These are phyloP conservation scores for Globisporangium orthogonon DNA, from an alignment of 352 stramenopile species.

Conservation along the genomic window DNA sequence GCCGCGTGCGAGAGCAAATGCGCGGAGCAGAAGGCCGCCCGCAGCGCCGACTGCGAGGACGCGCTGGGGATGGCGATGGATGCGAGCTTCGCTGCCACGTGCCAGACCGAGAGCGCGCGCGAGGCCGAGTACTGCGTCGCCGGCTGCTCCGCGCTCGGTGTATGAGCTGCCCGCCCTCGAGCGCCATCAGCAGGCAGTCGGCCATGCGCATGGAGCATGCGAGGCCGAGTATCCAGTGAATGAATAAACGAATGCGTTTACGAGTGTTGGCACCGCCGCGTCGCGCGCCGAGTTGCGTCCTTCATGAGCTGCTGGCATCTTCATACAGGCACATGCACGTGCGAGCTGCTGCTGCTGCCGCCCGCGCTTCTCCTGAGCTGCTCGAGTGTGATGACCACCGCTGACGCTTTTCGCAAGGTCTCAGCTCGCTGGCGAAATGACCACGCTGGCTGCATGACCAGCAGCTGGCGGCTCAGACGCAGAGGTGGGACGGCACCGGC, in stretches of 20 bases:
- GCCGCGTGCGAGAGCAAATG: slow-evolving; percentile 21
- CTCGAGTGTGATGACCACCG: too few species aligned
- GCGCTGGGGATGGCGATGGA: slow-evolving; percentile 34
- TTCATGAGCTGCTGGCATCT: too few species aligned
- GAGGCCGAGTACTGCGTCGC: slow-evolving; percentile 21
- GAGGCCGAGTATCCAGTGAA: not conserved
- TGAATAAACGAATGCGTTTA: too few species aligned
- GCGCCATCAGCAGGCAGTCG: too few species aligned
- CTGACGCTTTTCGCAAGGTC: too few species aligned
- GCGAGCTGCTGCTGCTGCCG: too few species aligned
- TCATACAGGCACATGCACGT: too few species aligned
- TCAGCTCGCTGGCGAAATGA: too few species aligned
- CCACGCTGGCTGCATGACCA: not conserved
- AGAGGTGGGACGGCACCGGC: not conserved
- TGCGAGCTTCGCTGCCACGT: slow-evolving; percentile 21
- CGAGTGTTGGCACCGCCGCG: too few species aligned
- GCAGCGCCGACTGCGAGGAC: slow-evolving; percentile 58
- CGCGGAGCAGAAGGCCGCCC: slow-evolving; percentile 43
- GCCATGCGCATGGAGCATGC: not conserved
- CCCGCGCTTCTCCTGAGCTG: too few species aligned
- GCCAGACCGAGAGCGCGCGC: slow-evolving; percentile 21
- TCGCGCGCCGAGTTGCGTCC: too few species aligned
- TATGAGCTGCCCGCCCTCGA: not conserved
- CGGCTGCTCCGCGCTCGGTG: slow-evolving; percentile 10
- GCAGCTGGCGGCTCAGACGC: not conserved